Evolutionary conservation across 345 rosid genomes (phyloP).

Genomic region (Eucalyptus sideroxylon): DNA sequence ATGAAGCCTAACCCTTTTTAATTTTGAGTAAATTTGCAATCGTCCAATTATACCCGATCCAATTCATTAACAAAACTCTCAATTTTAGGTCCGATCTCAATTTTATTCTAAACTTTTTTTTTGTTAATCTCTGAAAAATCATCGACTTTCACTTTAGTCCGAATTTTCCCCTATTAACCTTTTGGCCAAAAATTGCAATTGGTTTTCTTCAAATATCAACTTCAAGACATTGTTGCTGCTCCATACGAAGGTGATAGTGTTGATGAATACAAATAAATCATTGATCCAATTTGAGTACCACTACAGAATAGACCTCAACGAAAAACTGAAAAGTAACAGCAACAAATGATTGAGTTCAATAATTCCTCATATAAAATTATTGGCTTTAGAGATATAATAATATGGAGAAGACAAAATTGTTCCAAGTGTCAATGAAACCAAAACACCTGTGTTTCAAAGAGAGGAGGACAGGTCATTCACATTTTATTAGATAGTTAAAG

Average conservation of each 20-base stretch:
- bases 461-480: not conserved
- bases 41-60: not conserved
- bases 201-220: not conserved
- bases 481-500: no score
- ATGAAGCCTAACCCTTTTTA: no score
- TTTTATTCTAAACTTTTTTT: no score
- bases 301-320: no score
- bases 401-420: not conserved
- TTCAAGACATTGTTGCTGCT: accelerated
- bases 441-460: not conserved
- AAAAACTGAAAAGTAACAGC: no score
- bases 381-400: not conserved
- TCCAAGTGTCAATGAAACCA: not conserved
- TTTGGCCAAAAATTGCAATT: not conserved
- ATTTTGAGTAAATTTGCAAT: not conserved
- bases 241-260: not conserved
- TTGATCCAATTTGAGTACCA: no score
- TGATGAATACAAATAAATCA: not conserved
- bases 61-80: not conserved
- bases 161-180: not conserved
- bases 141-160: not conserved
- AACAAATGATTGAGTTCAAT: no score
- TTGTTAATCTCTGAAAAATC: not conserved
- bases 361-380: not conserved
- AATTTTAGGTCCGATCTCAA: no score